Percentiles rank a stretch among this genome's conserved stretches.
Evolutionary conservation across 768 basidiomycete species (phyloP).

Genomic region (Gautieria morchelliformis): DNA sequence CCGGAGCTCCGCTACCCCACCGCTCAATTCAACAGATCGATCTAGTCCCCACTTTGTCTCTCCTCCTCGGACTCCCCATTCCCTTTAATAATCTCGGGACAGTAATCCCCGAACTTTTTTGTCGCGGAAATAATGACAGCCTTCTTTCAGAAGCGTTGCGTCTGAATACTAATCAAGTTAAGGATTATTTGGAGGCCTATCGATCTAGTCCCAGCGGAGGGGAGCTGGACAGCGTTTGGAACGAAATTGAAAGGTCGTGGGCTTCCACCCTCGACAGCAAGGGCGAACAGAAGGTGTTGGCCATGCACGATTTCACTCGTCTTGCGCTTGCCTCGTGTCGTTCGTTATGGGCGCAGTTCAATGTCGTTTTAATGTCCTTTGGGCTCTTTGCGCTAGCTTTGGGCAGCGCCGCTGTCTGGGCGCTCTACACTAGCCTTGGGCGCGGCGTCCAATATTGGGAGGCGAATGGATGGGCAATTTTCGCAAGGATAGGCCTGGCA

Average conservation of each 20-base stretch:
- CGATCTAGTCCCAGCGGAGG: conserved; percentile 56
- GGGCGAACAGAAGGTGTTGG: conserved; percentile 10
- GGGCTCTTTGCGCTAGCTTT: conserved; percentile 58
- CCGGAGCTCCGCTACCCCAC: conserved; percentile 35
- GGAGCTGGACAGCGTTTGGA: conserved; percentile 65
- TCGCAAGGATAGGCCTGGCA: not conserved
- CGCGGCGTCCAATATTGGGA: conserved; percentile 35
- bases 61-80: conserved; percentile 86
- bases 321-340: conserved; percentile 64
- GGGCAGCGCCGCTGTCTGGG: conserved; percentile 44
- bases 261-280: conserved; percentile 18
- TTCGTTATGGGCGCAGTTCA: conserved; percentile 92
- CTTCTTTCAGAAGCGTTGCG: conserved; percentile 49
- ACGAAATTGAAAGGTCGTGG: conserved; percentile 40
- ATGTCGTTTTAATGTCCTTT: conserved; percentile 61
- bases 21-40: conserved; percentile 88
- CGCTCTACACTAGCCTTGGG: conserved; percentile 42
- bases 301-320: conserved; percentile 42
- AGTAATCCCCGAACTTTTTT: conserved; percentile 87
- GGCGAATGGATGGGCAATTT: conserved; percentile 18
- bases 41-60: conserved; percentile 77
- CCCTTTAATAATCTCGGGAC: conserved; percentile 93
- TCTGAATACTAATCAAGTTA: conserved; percentile 68
- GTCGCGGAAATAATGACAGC: conserved; percentile 32
- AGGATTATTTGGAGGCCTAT: conserved; percentile 68